Percentiles rank a stretch among this genome's conserved stretches.
Conservation (phyloP, 129 eudicot species). For the Flaveria sonorensis region DNA sequence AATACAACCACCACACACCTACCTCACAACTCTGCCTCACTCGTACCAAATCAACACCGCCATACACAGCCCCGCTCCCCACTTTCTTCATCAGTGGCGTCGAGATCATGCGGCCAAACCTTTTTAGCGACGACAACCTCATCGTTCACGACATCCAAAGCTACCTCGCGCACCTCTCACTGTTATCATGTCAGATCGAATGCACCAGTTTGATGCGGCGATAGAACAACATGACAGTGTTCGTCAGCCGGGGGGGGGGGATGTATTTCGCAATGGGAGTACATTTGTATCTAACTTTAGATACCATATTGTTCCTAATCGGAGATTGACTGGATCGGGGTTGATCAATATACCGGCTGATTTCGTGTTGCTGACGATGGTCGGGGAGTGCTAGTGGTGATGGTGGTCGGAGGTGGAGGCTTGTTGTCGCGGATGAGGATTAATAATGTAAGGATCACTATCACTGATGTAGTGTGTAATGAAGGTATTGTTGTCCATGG, state of each 20-base stretch:
- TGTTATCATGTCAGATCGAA: conserved; percentile 64
- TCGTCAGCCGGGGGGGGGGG: too few relatives aligned
- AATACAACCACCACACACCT: too few relatives aligned
- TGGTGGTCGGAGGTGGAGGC: conserved; percentile 66
- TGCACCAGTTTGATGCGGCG: too few relatives aligned
- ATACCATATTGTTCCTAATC: too few relatives aligned
- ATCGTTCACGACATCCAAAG: conserved; percentile 57
- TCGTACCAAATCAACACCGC: conserved; percentile 38
- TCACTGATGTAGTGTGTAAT: conserved; percentile 49
- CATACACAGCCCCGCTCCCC: conserved; percentile 2
- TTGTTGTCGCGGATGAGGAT: too few relatives aligned
- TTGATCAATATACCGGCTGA: too few relatives aligned
- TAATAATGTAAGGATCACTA: conserved; percentile 52
- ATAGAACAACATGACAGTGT: too few relatives aligned
- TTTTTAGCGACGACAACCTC: conserved; percentile 49
- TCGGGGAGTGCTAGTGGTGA: conserved; percentile 53
- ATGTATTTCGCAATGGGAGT: too few relatives aligned
- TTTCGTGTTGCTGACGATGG: conserved; percentile 55
- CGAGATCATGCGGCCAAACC: conserved; percentile 59
- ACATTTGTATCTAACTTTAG: too few relatives aligned
- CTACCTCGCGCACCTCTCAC: conserved; percentile 71
- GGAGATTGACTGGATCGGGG: too few relatives aligned
- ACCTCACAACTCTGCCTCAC: too few relatives aligned
- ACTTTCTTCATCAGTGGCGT: conserved; percentile 69
- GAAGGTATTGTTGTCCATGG: conserved; percentile 60